These are phyloP conservation scores for Solanum piurae DNA, from an alignment of 257 asterid species.

Conservation along the genomic window DNA sequence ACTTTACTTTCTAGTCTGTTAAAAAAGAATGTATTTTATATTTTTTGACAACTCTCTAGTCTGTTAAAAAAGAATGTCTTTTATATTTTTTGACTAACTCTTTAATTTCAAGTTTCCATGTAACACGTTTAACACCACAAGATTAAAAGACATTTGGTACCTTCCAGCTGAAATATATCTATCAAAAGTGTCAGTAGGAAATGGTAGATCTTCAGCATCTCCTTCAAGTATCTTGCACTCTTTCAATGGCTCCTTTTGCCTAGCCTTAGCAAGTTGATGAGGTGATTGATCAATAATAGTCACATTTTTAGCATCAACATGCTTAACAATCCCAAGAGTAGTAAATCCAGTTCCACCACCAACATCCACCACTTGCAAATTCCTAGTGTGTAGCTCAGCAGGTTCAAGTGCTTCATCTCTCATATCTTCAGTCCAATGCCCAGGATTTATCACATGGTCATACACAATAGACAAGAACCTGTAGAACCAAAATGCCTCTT, in stretches of 20 bases:
- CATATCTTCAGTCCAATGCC: constrained; percentile 96
- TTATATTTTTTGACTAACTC: background rate
- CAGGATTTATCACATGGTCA: constrained; percentile 32
- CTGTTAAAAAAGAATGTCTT: background rate
- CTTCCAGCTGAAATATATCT: constrained; percentile 94
- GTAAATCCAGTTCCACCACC: constrained; percentile 98
- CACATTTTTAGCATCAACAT: constrained; percentile 90
- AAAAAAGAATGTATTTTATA: background rate
- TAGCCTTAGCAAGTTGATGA: constrained; percentile 95
- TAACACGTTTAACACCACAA: background rate
- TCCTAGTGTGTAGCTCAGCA: constrained; percentile 48
- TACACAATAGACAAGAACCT: constrained; percentile 31
- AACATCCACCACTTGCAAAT: constrained; percentile 73
- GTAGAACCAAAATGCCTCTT: constrained; percentile 90
- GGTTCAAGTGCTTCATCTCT: constrained; percentile 96
- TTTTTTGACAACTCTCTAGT: too few relatives aligned
- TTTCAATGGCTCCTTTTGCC: constrained; percentile 77
- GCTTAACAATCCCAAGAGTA: constrained; percentile 84
- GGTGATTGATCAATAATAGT: constrained; percentile 98
- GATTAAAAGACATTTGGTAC: constrained; percentile 11
- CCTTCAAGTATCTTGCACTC: constrained; percentile 84
- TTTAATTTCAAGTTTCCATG: background rate
- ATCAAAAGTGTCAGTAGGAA: constrained; percentile 59
- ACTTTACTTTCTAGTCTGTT: background rate
- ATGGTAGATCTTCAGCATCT: constrained; percentile 96